Evolutionary conservation across 2,329 filamentous ascomycete species (phyloP), one percentile per base, ranked within the genome.

Genomic region (Bipolaris cookei): DNA sequence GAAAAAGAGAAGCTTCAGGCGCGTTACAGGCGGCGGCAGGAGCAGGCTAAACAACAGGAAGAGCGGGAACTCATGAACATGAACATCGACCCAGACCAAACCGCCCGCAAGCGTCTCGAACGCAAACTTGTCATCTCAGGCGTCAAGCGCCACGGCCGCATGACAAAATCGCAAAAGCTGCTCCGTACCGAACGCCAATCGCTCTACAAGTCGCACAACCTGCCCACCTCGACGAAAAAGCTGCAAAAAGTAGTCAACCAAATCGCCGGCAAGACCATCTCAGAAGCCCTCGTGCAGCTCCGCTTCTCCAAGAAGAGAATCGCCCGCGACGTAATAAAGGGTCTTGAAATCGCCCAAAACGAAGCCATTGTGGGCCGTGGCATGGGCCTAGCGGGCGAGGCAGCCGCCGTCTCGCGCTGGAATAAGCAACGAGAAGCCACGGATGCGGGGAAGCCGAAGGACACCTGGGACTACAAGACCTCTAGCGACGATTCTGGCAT

Each of bases 251-350:
- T 99, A 47, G 88, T 94, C 21, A 87, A 90, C 53, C 95, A 98
- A 80, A 95, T 99, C 71, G 84, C 88, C 2, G 95, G 95, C 65
- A 98, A 97, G 84, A 88, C 89, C n/a, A 83, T 99, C 59, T 92
- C 96, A 56, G 93, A 99, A 34, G 95, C 95, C 13, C 91, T 98
- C 65, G 80, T 90, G 52, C 95, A 99, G 82, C 97, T 99, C 91
- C 86, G 89, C 54, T 98, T 94, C 81, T 94, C 89, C 76, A 91
- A 92, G 82, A 99, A 99, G 86, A 94, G 92, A 81, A 90, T 90
- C 62, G 91, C 94, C 6, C 82, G 86, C 65, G 92, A 97, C 70
- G 86, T 98, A 25, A 81, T 85, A 66, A 88, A 87, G 71, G 90
- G 95, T 72, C 81, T 99, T 16, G 86, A 95, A 72, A 84, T 90